Evolutionary conservation across 192 early-diverging fungal species (phyloP), one percentile per base, ranked within the genome.

Genomic region (Geranomyces michiganensis): DNA sequence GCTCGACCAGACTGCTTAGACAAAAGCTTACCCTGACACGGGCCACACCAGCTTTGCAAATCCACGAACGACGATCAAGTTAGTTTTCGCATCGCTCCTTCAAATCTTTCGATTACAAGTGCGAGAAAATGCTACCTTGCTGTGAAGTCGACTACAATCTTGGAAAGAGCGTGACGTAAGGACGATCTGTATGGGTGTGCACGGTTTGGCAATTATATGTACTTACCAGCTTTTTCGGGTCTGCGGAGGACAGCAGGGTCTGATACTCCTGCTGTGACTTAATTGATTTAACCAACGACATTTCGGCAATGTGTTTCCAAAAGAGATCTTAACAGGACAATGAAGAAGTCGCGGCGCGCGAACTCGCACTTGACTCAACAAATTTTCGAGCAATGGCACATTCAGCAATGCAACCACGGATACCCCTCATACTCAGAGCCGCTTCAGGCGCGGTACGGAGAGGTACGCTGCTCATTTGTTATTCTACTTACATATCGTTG

Each of bases 101-200:
- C 10, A 10, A 3, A 53, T n/a, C 17, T 3, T 53, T 4, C 17
- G n/a, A 2, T 53, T 53, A 6, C 7, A 15, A 53, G 24, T 6
- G 24, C 24, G 24, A n/a, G n/a, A n/a, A n/a, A 26, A 53, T 26
- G 51, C 6, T 44, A 67, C 70, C 63, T 58, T 0, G 83, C 83
- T n/a, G 79, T 79, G 66, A 81, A 84, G 56, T 84, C 83, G 8
- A 78, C 74, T 10, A 84, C 78, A 27, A 84, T 70, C 73, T 82
- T n/a, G 24, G 30, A 65, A 26, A 53, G 17, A 53, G 24, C 51
- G 15, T 53, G n/a, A 53, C 7, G 3, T 17, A 53, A 24, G 4
- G 19, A 9, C 51, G 7, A 24, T 15, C 24, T 26, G 33, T 4
- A 12, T 43, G 17, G 12, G 12, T 15, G 21, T 14, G 29, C 13